Percentiles rank a stretch among this genome's conserved stretches.
Evolutionary conservation across 179 eudicot genomes (phyloP).

Genomic region (Drosera spatulata): DNA sequence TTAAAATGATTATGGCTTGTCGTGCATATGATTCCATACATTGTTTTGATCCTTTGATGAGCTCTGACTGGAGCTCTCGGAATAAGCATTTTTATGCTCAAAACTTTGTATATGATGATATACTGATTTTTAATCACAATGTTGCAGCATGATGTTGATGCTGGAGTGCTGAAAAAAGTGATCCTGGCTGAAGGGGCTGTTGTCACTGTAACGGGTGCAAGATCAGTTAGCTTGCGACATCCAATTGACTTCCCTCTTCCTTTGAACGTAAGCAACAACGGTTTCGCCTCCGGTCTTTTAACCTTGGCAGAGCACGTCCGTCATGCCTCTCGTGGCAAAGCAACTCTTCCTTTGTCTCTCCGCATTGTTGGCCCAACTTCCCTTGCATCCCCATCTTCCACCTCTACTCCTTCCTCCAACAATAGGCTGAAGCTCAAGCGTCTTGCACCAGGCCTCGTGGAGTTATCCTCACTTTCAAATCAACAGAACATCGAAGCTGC

Average conservation of each 20-base stretch:
- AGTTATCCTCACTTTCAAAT: conserved; percentile 55
- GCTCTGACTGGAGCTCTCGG: no score
- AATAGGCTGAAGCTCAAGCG: conserved; percentile 80
- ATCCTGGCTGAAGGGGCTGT: conserved; percentile 85
- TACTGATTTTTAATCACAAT: not conserved
- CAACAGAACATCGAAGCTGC: conserved; percentile 18
- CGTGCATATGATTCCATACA: no score
- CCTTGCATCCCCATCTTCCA: conserved; percentile 56
- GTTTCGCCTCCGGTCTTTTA: conserved; percentile 67
- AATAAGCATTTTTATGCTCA: no score
- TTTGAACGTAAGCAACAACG: conserved; percentile 39
- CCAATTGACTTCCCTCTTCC: conserved; percentile 86
- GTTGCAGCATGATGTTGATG: conserved; percentile 91
- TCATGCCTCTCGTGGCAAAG: conserved; percentile 36
- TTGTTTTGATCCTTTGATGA: no score
- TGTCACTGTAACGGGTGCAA: conserved; percentile 82
- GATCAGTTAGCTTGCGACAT: conserved; percentile 88
- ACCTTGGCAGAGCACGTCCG: conserved; percentile 65
- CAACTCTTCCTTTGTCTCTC: conserved; percentile 60
- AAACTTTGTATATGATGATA: no score
- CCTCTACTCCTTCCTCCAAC: conserved; percentile 34
- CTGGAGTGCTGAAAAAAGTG: conserved; percentile 75
- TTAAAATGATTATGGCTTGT: no score
- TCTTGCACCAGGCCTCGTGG: conserved; percentile 89
- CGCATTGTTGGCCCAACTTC: conserved; percentile 91